Evolutionary conservation across 2,329 filamentous ascomycete species (phyloP).

Genomic region (Microdochium trichocladiopsis): DNA sequence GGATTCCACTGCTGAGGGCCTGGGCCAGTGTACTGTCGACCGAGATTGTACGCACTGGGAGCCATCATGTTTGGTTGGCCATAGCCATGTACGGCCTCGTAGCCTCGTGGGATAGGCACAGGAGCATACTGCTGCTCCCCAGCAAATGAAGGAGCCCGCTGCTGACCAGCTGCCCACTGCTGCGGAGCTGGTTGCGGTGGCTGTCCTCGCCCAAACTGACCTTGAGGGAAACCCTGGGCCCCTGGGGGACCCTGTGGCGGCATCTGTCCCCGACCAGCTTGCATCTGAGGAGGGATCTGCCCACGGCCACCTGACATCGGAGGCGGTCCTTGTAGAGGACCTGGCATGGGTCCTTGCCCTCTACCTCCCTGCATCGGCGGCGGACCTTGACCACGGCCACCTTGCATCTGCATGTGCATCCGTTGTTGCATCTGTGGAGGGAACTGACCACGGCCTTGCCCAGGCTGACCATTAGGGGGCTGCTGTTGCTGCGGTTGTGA

Average conservation of each 20-base stretch:
- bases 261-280: slow-evolving; percentile 3
- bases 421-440: background rate
- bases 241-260: background rate
- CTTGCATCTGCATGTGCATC: slow-evolving; percentile 8
- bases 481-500: slow-evolving; percentile 6
- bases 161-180: slow-evolving; percentile 1
- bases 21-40: slow-evolving; percentile 7
- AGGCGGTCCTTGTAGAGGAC: slow-evolving; percentile 4
- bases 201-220: background rate
- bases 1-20: slow-evolving; percentile 3
- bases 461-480: slow-evolving; percentile 3
- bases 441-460: slow-evolving; percentile 9
- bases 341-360: slow-evolving; percentile 1
- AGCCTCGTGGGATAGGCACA: slow-evolving; percentile 22
- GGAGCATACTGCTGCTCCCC: slow-evolving; percentile 18
- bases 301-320: slow-evolving; percentile 7
- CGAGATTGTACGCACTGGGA: slow-evolving; percentile 18
- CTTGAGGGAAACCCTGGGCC: background rate
- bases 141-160: background rate
- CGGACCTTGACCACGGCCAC: slow-evolving; percentile 10
- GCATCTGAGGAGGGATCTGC: slow-evolving; percentile 7
- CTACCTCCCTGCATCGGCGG: slow-evolving; percentile 10
- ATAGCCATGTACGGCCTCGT: slow-evolving; percentile 23
- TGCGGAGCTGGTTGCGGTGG: slow-evolving; percentile 3
- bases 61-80: slow-evolving; percentile 14